Evolutionary conservation across 2,329 filamentous ascomycete genomes (phyloP).

Genomic region (Zelopaecilomyces penicillatus): DNA sequence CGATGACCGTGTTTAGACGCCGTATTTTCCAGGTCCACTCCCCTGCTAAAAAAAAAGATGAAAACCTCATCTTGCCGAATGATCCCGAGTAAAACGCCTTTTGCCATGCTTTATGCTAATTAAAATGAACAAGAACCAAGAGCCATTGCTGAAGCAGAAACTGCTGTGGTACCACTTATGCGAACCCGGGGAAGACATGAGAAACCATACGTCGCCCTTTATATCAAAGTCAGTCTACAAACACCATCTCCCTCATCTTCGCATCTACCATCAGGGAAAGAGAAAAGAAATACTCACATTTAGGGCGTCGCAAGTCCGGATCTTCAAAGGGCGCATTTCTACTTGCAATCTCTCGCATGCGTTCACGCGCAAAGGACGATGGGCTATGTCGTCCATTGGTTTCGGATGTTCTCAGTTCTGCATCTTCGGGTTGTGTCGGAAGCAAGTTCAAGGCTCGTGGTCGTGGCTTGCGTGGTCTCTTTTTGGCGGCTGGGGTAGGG

Average conservation of each 20-base stretch:
- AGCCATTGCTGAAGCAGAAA: no score
- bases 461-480: slow-evolving; percentile 18
- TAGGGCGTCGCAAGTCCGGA: slow-evolving; percentile 29
- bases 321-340: slow-evolving; percentile 36
- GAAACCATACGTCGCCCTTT: slow-evolving; percentile 8
- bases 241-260: not conserved
- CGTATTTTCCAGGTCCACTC: no score
- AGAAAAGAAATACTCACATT: slow-evolving; percentile 25
- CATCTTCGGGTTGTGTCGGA: slow-evolving; percentile 29
- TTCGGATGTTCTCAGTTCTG: slow-evolving; percentile 20
- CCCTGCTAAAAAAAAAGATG: no score
- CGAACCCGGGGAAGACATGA: slow-evolving; percentile 8
- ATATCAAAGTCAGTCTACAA: not conserved
- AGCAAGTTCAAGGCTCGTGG: slow-evolving; percentile 25
- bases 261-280: not conserved
- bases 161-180: not conserved
- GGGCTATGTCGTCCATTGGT: slow-evolving; percentile 30
- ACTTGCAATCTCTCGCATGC: slow-evolving; percentile 35
- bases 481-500: slow-evolving; percentile 12
- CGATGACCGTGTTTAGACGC: no score
- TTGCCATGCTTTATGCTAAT: no score
- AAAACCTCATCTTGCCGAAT: no score
- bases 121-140: no score
- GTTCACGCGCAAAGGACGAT: slow-evolving; percentile 34
- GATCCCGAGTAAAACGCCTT: no score